Evolutionary conservation across 2,329 filamentous ascomycete species (phyloP).

Genomic region (Phyllosticta citrichinensis): DNA sequence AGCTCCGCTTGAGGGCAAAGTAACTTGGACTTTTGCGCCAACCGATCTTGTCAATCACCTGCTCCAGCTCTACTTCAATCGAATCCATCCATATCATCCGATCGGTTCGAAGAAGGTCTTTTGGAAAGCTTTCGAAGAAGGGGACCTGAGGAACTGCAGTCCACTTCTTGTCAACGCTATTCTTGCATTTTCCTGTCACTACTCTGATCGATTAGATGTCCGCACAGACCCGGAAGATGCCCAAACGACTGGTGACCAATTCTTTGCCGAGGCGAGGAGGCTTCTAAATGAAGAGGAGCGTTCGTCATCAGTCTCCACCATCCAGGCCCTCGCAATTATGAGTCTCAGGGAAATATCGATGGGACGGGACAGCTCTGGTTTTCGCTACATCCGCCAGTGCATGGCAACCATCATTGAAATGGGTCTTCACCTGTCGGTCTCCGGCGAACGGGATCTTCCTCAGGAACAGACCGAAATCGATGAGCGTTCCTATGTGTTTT

Average conservation of each 20-base stretch:
- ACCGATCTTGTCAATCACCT: slow-evolving; percentile 51
- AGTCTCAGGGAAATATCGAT: slow-evolving; percentile 57
- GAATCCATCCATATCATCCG: slow-evolving; percentile 68
- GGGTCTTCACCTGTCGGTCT: slow-evolving; percentile 47
- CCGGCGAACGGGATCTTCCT: not conserved
- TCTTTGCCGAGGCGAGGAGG: slow-evolving; percentile 59
- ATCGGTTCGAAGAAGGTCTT: slow-evolving; percentile 64
- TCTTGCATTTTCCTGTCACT: slow-evolving; percentile 56
- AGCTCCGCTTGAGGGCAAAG: slow-evolving; percentile 8
- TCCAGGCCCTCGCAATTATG: slow-evolving; percentile 68
- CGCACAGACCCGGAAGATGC: slow-evolving; percentile 53
- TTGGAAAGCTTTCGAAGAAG: slow-evolving; percentile 52
- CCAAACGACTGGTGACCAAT: slow-evolving; percentile 60
- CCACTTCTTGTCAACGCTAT: slow-evolving; percentile 56
- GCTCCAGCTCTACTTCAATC: slow-evolving; percentile 55
- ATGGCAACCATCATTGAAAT: slow-evolving; percentile 63
- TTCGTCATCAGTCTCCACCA: slow-evolving; percentile 56
- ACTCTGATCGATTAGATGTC: slow-evolving; percentile 55
- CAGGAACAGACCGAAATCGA: slow-evolving; percentile 33
- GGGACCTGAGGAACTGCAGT: slow-evolving; percentile 56
- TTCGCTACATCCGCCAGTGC: slow-evolving; percentile 62
- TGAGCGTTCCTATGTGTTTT: slow-evolving; percentile 43
- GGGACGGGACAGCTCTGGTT: slow-evolving; percentile 62
- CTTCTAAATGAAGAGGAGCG: slow-evolving; percentile 46
- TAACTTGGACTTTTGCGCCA: slow-evolving; percentile 40